A percentile compares a stretch with the other conserved stretches of the same genome.
Conservation (phyloP, 352 stramenopile genomes). For the Phytopythium boreale region DNA sequence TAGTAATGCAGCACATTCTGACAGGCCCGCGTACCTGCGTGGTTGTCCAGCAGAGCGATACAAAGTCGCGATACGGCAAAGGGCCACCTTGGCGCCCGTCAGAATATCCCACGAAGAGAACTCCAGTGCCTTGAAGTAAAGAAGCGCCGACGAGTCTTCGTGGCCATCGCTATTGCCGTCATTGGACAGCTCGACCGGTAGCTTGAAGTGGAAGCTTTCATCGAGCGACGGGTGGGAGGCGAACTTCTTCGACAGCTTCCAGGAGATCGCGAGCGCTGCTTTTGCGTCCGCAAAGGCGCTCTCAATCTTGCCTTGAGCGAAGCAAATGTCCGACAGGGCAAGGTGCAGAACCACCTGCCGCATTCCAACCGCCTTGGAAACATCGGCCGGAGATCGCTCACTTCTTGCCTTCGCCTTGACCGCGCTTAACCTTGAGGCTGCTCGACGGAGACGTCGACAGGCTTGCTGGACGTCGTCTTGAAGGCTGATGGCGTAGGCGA, state of each 20-base stretch:
- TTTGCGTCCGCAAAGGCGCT: conserved; percentile 56
- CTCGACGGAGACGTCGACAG: conserved; percentile 25
- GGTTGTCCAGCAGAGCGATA: conserved; percentile 47
- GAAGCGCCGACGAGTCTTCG: conserved; percentile 20
- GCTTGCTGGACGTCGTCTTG: conserved; percentile 12
- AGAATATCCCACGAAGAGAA: conserved; percentile 74
- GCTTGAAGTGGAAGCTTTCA: conserved; percentile 24
- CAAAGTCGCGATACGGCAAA: conserved; percentile 63
- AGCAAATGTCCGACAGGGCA: conserved; percentile 53
- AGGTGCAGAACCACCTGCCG: conserved; percentile 49
- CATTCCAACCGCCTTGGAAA: conserved; percentile 40
- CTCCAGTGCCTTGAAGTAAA: conserved; percentile 64
- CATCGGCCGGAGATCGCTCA: neutral
- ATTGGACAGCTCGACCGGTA: conserved; percentile 36
- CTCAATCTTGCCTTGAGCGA: conserved; percentile 36
- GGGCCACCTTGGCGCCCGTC: conserved; percentile 43
- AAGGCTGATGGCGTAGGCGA: conserved; percentile 12
- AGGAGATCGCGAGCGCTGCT: conserved; percentile 59
- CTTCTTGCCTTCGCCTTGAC: conserved; percentile 9
- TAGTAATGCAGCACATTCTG: neutral
- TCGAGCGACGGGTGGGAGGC: conserved; percentile 8
- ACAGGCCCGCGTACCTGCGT: conserved; percentile 30
- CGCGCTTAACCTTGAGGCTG: conserved; percentile 3
- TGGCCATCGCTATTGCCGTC: conserved; percentile 4
- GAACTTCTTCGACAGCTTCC: conserved; percentile 58